phyloP scores from a whole-genome alignment of 352 stramenopile species.

The Phytophthora hybrid region DNA sequence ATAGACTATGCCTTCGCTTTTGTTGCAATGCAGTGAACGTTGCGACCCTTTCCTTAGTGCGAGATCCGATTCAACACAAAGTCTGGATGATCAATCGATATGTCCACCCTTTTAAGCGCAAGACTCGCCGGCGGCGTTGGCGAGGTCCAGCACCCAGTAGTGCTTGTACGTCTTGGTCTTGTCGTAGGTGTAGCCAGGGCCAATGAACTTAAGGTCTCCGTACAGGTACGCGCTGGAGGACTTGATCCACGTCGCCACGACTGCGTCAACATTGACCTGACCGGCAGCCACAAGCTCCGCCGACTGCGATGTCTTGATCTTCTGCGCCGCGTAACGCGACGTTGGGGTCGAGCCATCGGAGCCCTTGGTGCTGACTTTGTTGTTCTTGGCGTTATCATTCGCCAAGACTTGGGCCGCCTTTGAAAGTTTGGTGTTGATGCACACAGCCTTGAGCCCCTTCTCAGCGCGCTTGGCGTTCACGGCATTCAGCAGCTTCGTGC shows the following conservation, averaged over 20 bases:
- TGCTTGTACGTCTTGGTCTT: constrained; percentile 30
- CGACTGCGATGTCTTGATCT: constrained; percentile 20
- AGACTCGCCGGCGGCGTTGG: constrained; percentile 17
- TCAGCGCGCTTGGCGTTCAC: constrained; percentile 45
- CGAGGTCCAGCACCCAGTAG: constrained; percentile 44
- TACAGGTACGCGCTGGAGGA: constrained; percentile 42
- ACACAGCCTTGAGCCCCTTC: constrained; percentile 41
- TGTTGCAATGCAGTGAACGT: neutral
- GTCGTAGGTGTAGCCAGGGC: constrained; percentile 38
- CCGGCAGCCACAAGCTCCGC: constrained; percentile 51
- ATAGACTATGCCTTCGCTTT: neutral
- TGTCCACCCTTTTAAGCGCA: constrained; percentile 9
- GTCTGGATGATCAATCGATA: too few relatives aligned
- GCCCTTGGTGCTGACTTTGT: constrained; percentile 32
- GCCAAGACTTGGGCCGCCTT: constrained; percentile 32
- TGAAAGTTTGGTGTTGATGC: constrained; percentile 45
- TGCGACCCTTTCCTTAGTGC: too few relatives aligned
- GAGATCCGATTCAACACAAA: too few relatives aligned
- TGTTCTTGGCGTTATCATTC: constrained; percentile 33
- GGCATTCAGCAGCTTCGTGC: constrained; percentile 33
- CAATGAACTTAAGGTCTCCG: constrained; percentile 34
- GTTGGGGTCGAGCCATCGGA: constrained; percentile 38
- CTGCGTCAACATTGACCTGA: constrained; percentile 34
- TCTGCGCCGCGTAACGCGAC: constrained; percentile 30
- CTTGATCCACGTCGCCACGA: constrained; percentile 55